Evolutionary conservation across 148 eudicot genomes (phyloP).

Genomic region (Silene conica): DNA sequence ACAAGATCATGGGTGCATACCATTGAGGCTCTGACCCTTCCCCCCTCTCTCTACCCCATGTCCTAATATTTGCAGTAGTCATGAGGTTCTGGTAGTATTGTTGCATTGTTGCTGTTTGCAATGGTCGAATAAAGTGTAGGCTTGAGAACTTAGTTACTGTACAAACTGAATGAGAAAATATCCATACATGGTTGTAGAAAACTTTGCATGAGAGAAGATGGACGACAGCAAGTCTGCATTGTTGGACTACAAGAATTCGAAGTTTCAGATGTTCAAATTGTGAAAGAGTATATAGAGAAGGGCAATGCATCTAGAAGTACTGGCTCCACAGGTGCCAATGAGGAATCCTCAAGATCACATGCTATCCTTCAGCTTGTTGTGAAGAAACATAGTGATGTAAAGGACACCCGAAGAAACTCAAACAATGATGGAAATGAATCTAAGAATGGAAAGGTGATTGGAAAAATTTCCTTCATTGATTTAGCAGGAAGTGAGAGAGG

Average conservation of each 20-base stretch:
- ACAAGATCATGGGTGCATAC: background rate
- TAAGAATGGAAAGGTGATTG: constrained; percentile 74
- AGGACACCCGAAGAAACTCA: constrained; percentile 55
- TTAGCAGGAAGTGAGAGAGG: constrained; percentile 99
- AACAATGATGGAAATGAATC: constrained; percentile 64
- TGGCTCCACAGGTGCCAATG: constrained; percentile 98
- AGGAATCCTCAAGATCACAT: constrained; percentile 98
- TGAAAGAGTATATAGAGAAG: constrained; percentile 90
- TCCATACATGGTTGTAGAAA: constrained; percentile 45
- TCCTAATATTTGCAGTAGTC: background rate
- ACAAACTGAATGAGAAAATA: constrained; percentile 1
- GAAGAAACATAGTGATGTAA: constrained; percentile 78
- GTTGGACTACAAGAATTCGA: constrained; percentile 99
- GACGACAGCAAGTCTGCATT: constrained; percentile 95
- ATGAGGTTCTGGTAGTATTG: background rate
- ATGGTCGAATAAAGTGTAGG: background rate
- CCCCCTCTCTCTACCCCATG: background rate
- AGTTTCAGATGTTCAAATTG: constrained; percentile 95
- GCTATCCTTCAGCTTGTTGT: constrained; percentile 95
- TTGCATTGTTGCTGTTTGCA: background rate
- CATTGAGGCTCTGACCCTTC: background rate
- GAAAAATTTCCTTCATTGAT: constrained; percentile 97
- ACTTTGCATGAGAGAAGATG: constrained; percentile 97
- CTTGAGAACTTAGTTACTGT: background rate
- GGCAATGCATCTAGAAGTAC: constrained; percentile 91